These are phyloP conservation scores for Aspergillus brunneoviolaceus DNA, from an alignment of 2,329 filamentous ascomycete species.

Conservation along the genomic window DNA sequence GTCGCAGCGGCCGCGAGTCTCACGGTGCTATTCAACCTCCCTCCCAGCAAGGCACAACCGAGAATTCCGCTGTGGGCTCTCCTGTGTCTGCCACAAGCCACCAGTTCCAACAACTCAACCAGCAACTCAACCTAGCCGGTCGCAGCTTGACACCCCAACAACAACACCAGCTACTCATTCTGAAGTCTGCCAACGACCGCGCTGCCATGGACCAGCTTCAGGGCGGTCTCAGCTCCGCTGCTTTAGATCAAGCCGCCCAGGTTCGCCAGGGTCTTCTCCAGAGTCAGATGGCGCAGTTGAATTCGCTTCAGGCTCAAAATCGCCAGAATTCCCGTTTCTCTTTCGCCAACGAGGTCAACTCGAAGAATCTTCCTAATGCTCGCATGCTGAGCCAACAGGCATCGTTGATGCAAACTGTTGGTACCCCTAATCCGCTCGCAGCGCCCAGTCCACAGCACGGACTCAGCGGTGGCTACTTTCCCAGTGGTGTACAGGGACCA, in stretches of 20 bases:
- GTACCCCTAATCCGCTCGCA: constrained; percentile 38
- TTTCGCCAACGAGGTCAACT: constrained; percentile 70
- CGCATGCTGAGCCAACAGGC: constrained; percentile 55
- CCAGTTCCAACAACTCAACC: constrained; percentile 55
- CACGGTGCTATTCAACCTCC: constrained; percentile 72
- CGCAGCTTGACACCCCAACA: constrained; percentile 80
- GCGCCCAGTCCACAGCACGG: constrained; percentile 40
- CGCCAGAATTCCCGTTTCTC: constrained; percentile 85
- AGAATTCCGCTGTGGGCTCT: constrained; percentile 43
- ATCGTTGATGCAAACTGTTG: constrained; percentile 36
- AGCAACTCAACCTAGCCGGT: constrained; percentile 62
- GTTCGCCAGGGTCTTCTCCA: constrained; percentile 48
- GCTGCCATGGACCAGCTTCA: constrained; percentile 53
- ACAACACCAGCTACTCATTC: constrained; percentile 68
- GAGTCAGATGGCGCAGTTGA: constrained; percentile 49
- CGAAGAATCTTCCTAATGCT: constrained; percentile 59
- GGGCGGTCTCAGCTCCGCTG: constrained; percentile 28
- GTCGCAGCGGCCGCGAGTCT: constrained; percentile 55
- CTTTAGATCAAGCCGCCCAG: constrained; percentile 44
- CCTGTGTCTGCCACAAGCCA: constrained; percentile 42
- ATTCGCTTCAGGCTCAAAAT: constrained; percentile 66
- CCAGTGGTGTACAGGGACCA: constrained; percentile 82
- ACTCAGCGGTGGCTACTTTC: constrained; percentile 70
- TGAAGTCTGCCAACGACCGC: constrained; percentile 58
- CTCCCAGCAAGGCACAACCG: constrained; percentile 62